Conservation (phyloP, 1,284 basidiomycete genomes). For the Hemileia vastatrix region DNA sequence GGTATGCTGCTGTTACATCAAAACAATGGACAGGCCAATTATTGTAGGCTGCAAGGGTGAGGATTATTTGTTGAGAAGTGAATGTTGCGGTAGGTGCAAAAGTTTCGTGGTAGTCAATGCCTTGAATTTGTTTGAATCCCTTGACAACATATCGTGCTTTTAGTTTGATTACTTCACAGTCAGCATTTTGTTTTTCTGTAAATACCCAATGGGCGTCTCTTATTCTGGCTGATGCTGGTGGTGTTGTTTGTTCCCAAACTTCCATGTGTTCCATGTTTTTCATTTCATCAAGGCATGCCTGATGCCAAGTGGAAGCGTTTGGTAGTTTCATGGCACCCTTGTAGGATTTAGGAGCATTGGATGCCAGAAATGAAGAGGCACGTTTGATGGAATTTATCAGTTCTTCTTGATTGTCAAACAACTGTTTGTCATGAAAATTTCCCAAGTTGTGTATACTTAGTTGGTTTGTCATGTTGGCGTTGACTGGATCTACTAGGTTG, state of each 20-base stretch:
- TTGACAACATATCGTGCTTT: neutral
- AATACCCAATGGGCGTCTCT: conserved; percentile 2
- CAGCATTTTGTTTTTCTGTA: neutral
- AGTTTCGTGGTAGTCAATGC: neutral
- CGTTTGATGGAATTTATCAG: no score
- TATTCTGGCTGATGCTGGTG: neutral
- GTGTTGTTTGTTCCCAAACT: neutral
- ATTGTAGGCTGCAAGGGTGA: no score
- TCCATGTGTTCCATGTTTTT: neutral
- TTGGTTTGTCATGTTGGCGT: no score
- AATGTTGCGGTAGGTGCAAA: neutral
- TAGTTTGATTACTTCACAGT: neutral
- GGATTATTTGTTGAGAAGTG: neutral
- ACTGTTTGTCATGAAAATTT: no score
- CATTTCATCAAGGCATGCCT: neutral
- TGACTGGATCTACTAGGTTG: no score
- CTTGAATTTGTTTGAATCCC: neutral
- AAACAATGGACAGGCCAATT: no score
- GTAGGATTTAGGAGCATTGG: no score
- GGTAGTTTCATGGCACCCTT: neutral
- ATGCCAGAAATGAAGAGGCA: no score
- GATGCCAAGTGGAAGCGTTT: neutral
- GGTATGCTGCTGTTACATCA: no score
- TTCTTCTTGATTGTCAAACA: no score
- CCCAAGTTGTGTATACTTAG: no score